Evolutionary conservation across 2,329 filamentous ascomycete species (phyloP), one percentile per base, ranked within the genome.

Genomic region (Didymella arachidicola): DNA sequence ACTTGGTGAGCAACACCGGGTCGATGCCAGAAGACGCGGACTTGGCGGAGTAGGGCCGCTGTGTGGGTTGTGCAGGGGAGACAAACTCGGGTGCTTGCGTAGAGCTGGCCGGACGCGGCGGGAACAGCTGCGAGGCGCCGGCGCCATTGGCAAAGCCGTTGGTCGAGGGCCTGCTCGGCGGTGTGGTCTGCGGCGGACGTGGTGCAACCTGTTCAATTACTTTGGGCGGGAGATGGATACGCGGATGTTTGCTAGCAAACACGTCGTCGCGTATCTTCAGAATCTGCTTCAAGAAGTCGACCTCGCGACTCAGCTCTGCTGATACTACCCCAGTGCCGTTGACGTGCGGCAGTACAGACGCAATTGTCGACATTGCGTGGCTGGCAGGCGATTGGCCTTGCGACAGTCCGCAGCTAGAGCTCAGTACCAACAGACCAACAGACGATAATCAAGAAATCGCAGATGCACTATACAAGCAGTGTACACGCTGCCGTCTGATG

Each of bases 1-100:
- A 93, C 78, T 97, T 97, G 72, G 91, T 89, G 76, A 96, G 83
- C 67, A 96, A 83, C 61, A 96, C 87, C 48, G 92, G 91, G 76
- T 96, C 87, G 79, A 95, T 90, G 76, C 89, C 88, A 60, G 87
- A 86, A 64, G 83, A 85, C 59, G 80, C 78, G 65, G 83, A 78
- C 69, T 79, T 69, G 72, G 79, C 65, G 38, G 72, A 64, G 49
- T 70, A 73, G 45, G 73, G 74, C 63, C 70, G 74, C 57, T 70
- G 70, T 58, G 65, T 65, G 48, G 62, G 63, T 25, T 61, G 60
- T 46, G 57, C 57, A 52, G 68, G 65, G 49, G 68, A 59, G 47
- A 64, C 60, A 65, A 66, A 64, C 41, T 68, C 65, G 60, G 59
- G 63, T 54, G 68, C 57, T 58, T 69, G 61, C 52, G 67, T 52